These are phyloP conservation scores for Porogramme epimiltina DNA, from an alignment of 1,284 basidiomycete species.

Conservation along the genomic window DNA sequence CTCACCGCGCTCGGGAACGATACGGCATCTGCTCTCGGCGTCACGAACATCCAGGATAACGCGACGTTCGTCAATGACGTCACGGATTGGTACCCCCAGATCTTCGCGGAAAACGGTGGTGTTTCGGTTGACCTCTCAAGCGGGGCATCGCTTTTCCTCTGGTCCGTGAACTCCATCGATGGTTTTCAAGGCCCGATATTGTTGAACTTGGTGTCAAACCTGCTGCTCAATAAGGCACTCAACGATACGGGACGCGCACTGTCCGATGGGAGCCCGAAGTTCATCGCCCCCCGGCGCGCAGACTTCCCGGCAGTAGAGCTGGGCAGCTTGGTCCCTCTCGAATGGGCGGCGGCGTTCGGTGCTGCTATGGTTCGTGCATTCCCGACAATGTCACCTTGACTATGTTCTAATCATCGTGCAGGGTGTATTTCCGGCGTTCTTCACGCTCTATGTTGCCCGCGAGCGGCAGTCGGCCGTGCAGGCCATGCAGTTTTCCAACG, in stretches of 20 bases:
- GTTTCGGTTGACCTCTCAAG: conserved; percentile 55
- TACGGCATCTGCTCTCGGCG: conserved; percentile 28
- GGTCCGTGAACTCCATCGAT: conserved; percentile 56
- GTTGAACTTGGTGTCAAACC: conserved; percentile 69
- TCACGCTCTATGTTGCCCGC: conserved; percentile 71
- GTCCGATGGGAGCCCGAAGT: conserved; percentile 33
- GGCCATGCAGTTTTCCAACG: conserved; percentile 81
- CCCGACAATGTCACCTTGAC: conserved; percentile 25
- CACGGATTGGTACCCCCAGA: too few relatives aligned
- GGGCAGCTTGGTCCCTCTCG: conserved; percentile 60
- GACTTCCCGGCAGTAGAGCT: conserved; percentile 54
- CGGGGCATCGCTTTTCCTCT: conserved; percentile 55
- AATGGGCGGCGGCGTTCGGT: conserved; percentile 71
- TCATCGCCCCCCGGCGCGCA: conserved; percentile 59
- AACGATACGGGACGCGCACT: conserved; percentile 44
- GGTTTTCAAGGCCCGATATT: conserved; percentile 56
- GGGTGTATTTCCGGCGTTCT: conserved; percentile 82
- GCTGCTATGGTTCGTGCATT: conserved; percentile 76
- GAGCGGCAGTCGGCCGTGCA: conserved; percentile 71
- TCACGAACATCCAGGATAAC: conserved; percentile 49
- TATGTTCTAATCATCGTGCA: conserved; percentile 25
- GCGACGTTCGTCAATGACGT: conserved; percentile 57
- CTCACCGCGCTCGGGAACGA: conserved; percentile 42
- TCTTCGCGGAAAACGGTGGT: conserved; percentile 41
- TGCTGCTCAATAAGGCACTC: conserved; percentile 61